Evolutionary conservation across 108 stramenopile species (phyloP).

Genomic region (Poteriospumella lacustris): DNA sequence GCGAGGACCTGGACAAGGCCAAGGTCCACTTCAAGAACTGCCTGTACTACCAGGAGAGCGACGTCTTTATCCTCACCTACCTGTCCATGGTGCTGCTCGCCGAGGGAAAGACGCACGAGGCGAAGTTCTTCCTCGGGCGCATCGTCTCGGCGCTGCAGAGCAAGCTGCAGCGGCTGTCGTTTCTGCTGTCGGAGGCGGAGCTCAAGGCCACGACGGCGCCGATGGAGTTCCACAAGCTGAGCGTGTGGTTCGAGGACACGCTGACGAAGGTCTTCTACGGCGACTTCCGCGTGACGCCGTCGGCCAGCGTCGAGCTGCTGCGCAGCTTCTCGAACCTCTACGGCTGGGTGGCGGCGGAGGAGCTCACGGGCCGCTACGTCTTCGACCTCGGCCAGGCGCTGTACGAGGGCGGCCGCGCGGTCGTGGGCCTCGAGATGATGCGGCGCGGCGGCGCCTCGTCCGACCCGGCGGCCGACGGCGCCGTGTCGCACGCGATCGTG

Average conservation of each 20-base stretch:
- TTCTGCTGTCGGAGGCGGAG: slow-evolving; percentile 1
- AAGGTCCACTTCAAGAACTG: slow-evolving; percentile 29
- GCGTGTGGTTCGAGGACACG: neutral
- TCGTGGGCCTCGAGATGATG: neutral
- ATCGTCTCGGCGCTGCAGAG: neutral
- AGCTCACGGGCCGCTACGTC: slow-evolving; percentile 8
- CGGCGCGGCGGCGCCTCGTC: neutral
- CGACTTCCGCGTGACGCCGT: slow-evolving; percentile 14
- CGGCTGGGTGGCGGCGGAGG: neutral
- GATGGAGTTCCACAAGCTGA: neutral
- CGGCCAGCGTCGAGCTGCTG: neutral
- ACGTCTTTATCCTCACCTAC: neutral
- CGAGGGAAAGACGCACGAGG: slow-evolving; percentile 16
- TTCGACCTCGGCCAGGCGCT: slow-evolving; percentile 24
- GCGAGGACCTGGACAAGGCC: slow-evolving; percentile 16
- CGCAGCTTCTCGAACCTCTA: slow-evolving; percentile 6
- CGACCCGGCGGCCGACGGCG: neutral
- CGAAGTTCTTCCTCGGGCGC: slow-evolving; percentile 20
- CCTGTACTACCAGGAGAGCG: slow-evolving; percentile 1
- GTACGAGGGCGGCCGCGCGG: slow-evolving; percentile 14
- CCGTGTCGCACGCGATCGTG: neutral
- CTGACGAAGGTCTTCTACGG: slow-evolving; percentile 6
- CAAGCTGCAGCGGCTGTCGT: neutral
- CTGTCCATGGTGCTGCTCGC: neutral
- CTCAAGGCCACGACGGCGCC: neutral